Percentiles rank a stretch among this genome's conserved stretches.
phyloP scores from a whole-genome alignment of 1,284 basidiomycete genomes.

The Microbotryum intermedium region DNA sequence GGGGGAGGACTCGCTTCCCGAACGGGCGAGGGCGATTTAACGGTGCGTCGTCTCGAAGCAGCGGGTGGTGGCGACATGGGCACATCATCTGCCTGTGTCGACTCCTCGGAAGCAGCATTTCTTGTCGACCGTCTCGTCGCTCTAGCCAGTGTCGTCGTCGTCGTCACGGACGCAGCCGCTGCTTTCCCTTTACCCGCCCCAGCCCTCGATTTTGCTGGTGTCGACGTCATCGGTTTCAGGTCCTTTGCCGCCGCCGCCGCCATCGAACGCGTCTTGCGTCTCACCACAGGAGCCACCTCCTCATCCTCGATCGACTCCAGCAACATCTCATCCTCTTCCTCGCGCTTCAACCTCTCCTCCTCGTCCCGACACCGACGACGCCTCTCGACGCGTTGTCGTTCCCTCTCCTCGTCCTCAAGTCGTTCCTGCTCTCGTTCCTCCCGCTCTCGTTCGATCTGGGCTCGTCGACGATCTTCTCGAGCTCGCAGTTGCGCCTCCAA shows the following conservation, averaged over 20 bases:
- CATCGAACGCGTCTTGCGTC: conserved; percentile 12
- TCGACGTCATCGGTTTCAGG: neutral
- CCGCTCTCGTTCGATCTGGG: conserved; percentile 14
- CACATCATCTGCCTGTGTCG: too few relatives aligned
- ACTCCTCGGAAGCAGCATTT: too few relatives aligned
- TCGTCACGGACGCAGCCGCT: neutral
- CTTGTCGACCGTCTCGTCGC: too few relatives aligned
- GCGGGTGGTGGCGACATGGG: too few relatives aligned
- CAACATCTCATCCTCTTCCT: conserved; percentile 13
- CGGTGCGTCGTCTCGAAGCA: too few relatives aligned
- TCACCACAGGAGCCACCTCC: neutral
- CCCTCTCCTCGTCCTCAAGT: conserved; percentile 11
- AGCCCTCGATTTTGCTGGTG: conserved; percentile 2
- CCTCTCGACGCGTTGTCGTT: conserved; percentile 5
- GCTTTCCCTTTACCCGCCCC: conserved; percentile 3
- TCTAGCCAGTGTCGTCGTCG: neutral
- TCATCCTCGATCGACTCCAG: conserved; percentile 5
- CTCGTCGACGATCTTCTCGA: conserved; percentile 20
- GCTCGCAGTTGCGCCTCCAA: conserved; percentile 20
- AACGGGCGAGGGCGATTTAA: conserved; percentile 3
- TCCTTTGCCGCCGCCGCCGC: neutral
- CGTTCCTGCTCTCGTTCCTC: conserved; percentile 21
- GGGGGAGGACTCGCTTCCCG: neutral
- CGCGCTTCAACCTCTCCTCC: conserved; percentile 14
- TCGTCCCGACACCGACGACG: neutral